phyloP scores from a whole-genome alignment of 768 basidiomycete species.

The Pleurotus platypus region DNA sequence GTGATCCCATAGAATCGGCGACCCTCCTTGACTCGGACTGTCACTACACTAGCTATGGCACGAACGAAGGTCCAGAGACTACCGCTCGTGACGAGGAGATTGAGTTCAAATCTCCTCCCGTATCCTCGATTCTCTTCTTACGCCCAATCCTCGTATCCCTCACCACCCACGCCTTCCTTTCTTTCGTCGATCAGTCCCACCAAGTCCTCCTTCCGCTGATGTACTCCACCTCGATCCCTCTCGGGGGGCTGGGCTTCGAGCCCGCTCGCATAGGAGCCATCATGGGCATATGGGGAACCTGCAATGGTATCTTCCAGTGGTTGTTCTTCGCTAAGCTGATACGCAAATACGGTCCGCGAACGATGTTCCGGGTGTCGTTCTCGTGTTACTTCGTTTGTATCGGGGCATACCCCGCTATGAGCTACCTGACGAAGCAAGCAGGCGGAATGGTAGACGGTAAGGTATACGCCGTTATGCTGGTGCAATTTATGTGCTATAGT shows the following conservation, averaged over 20 bases:
- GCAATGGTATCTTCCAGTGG: conserved; percentile 45
- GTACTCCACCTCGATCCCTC: conserved; percentile 53
- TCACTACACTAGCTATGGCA: neutral
- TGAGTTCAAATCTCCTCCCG: neutral
- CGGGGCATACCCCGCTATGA: conserved; percentile 1
- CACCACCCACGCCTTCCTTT: conserved; percentile 28
- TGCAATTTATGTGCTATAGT: conserved; percentile 1
- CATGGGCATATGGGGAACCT: conserved; percentile 46
- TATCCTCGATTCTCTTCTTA: neutral
- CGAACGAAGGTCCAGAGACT: neutral
- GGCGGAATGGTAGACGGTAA: neutral
- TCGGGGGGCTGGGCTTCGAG: conserved; percentile 65
- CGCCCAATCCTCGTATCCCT: neutral
- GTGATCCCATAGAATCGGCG: neutral
- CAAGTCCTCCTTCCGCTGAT: conserved; percentile 36
- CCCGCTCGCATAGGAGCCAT: conserved; percentile 62
- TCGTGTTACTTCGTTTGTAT: neutral
- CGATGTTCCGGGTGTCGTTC: neutral
- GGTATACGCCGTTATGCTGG: neutral
- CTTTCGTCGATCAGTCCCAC: conserved; percentile 34
- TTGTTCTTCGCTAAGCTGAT: neutral
- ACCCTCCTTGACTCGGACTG: neutral
- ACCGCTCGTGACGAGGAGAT: neutral
- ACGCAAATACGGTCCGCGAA: neutral
- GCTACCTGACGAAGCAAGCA: neutral